A percentile compares a stretch with the other conserved stretches of the same genome.
phyloP scores from a whole-genome alignment of 2,329 filamentous ascomycete species.

The Diaporthe eres region DNA sequence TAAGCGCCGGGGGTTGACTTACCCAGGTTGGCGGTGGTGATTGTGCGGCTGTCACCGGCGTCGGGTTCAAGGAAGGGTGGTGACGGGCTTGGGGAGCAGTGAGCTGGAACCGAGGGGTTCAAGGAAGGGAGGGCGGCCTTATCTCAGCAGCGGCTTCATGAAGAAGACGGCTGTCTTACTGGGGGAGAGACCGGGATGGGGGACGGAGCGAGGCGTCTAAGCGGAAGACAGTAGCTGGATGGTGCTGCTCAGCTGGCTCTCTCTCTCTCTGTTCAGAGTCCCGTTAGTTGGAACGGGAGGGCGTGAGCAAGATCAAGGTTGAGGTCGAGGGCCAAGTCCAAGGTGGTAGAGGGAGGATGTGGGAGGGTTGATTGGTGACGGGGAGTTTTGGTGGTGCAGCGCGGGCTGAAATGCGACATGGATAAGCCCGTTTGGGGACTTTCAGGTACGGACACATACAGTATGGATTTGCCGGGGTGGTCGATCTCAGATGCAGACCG shows the following conservation, averaged over 20 bases:
- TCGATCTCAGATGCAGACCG: constrained; percentile 31
- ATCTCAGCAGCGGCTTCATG: constrained; percentile 40
- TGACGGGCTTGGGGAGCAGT: constrained; percentile 1
- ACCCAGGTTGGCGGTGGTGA: constrained; percentile 36
- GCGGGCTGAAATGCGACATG: constrained; percentile 33
- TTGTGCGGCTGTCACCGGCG: constrained; percentile 15
- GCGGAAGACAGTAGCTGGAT: not conserved
- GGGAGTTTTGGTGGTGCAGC: constrained; percentile 30
- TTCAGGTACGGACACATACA: constrained; percentile 28
- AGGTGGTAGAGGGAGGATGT: constrained; percentile 23
- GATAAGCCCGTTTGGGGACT: constrained; percentile 18
- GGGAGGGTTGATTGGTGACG: constrained; percentile 31
- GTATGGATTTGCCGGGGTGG: constrained; percentile 29
- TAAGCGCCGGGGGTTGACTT: constrained; percentile 24
- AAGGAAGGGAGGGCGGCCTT: constrained; percentile 37
- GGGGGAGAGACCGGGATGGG: not conserved
- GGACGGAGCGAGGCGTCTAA: not conserved
- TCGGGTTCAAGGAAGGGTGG: constrained; percentile 2
- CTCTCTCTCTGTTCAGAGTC: not conserved
- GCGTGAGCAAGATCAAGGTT: constrained; percentile 16
- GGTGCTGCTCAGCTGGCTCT: not conserved
- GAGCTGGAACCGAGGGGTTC: constrained; percentile 2
- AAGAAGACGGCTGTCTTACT: constrained; percentile 31
- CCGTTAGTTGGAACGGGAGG: constrained; percentile 4
- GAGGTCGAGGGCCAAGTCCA: not conserved